Evolutionary conservation across 139 green algal genomes (phyloP), one percentile per base, ranked within the genome.

Genomic region (Microglena sp.): DNA sequence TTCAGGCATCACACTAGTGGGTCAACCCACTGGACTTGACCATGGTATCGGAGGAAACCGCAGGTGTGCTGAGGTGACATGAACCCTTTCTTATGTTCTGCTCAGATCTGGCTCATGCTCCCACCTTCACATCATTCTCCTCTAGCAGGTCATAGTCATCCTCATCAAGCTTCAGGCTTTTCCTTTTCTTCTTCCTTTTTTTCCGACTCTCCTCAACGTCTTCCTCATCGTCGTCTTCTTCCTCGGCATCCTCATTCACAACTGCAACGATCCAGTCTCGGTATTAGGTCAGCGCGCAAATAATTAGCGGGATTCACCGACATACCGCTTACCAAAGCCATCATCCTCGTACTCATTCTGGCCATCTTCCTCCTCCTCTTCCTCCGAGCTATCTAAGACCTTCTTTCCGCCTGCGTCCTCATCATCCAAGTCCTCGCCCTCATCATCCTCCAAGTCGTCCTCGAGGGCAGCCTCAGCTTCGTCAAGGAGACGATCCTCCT

Each of bases 61-160:
- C n/a, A n/a, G n/a, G n/a, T n/a, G n/a, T n/a, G n/a, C n/a, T n/a
- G n/a, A n/a, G n/a, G n/a, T n/a, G n/a, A n/a, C n/a, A n/a, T n/a
- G n/a, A n/a, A n/a, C n/a, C n/a, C n/a, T n/a, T n/a, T n/a, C n/a
- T n/a, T n/a, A n/a, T n/a, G n/a, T n/a, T n/a, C n/a, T n/a, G n/a
- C n/a, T n/a, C n/a, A n/a, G n/a, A n/a, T n/a, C n/a, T n/a, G n/a
- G n/a, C n/a, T n/a, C n/a, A n/a, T n/a, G n/a, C n/a, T n/a, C n/a
- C n/a, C 64, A 83, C 77, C 70, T 66, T 66, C 34, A 83, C 75
- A 72, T 78, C 74, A 60, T 88, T 84, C 56, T 94, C 89, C 69
- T 94, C 84, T 58, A 96, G 71, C 64, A 95, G 74, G 31, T 93
- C 85, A 60, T 91, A 95, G 66, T 96, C 90, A 45, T 96, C 89